phyloP scores from a whole-genome alignment of 2,329 filamentous ascomycete genomes.

The Xylariaceae sp. region DNA sequence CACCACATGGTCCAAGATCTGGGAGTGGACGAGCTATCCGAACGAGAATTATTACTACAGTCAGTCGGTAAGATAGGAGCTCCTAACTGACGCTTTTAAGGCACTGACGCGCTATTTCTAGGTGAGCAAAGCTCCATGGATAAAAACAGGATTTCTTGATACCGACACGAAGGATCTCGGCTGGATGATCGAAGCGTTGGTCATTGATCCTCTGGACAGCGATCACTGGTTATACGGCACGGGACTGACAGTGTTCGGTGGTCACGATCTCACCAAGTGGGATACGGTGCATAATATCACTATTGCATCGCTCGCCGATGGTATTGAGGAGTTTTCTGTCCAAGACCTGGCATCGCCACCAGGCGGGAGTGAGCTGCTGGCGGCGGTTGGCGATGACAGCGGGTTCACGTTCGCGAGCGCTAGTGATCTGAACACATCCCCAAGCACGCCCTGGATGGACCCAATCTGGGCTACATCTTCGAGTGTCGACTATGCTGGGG shows the following conservation, averaged over 20 bases:
- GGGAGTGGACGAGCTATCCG: slow-evolving; percentile 46
- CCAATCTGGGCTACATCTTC: slow-evolving; percentile 42
- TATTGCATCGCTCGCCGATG: slow-evolving; percentile 46
- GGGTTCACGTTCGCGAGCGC: slow-evolving; percentile 44
- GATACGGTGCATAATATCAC: slow-evolving; percentile 37
- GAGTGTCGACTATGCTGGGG: slow-evolving; percentile 46
- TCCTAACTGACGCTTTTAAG: background rate
- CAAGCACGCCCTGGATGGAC: slow-evolving; percentile 40
- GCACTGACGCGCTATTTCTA: slow-evolving; percentile 1
- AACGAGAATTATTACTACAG: slow-evolving; percentile 42
- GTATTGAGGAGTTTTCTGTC: slow-evolving; percentile 51
- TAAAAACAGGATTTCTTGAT: slow-evolving; percentile 44
- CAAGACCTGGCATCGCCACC: slow-evolving; percentile 44
- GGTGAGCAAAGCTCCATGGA: slow-evolving; percentile 48
- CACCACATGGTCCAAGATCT: slow-evolving; percentile 48
- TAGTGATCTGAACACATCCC: slow-evolving; percentile 35
- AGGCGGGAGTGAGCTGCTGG: slow-evolving; percentile 46
- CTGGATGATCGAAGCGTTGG: slow-evolving; percentile 58
- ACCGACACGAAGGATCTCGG: slow-evolving; percentile 47
- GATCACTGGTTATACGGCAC: slow-evolving; percentile 60
- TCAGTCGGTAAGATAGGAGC: slow-evolving; percentile 31
- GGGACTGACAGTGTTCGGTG: slow-evolving; percentile 49
- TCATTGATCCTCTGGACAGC: slow-evolving; percentile 55
- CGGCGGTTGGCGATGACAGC: slow-evolving; percentile 46
- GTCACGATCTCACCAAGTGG: slow-evolving; percentile 52